Evolutionary conservation across 169 alveolate species (phyloP).

Genomic region (Blepharisma undulans): DNA sequence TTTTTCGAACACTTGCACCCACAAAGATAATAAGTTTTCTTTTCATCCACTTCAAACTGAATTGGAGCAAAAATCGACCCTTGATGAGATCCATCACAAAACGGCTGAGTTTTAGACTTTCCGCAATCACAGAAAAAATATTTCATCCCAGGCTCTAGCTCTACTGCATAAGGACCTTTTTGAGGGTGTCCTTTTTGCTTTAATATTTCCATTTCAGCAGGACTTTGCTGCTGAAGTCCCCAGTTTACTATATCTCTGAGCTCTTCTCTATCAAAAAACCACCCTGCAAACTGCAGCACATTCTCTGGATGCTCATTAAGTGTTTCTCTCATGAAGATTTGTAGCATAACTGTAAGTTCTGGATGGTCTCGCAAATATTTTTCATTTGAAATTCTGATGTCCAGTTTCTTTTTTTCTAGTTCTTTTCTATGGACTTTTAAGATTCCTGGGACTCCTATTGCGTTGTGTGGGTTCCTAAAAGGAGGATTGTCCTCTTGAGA

Average conservation of each 20-base stretch:
- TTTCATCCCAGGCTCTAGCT: background rate
- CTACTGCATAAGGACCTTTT: slow-evolving; percentile 12
- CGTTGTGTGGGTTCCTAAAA: slow-evolving; percentile 55
- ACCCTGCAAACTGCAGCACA: slow-evolving; percentile 64
- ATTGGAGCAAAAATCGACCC: slow-evolving; percentile 69
- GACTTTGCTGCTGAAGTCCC: slow-evolving; percentile 19
- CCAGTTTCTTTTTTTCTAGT: slow-evolving; percentile 65
- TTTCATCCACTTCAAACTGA: slow-evolving; percentile 66
- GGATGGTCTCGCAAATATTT: slow-evolving; percentile 69
- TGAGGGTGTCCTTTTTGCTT: background rate
- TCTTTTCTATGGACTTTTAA: slow-evolving; percentile 53
- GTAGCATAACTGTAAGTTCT: slow-evolving; percentile 56
- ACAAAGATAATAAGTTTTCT: slow-evolving; percentile 58
- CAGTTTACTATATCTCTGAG: slow-evolving; percentile 46
- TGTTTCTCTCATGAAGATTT: slow-evolving; percentile 54
- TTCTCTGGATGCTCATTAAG: slow-evolving; percentile 74
- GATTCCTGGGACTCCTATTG: slow-evolving; percentile 64
- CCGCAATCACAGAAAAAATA: slow-evolving; percentile 32
- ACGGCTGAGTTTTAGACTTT: slow-evolving; percentile 61
- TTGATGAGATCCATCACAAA: slow-evolving; percentile 73
- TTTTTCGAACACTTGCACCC: slow-evolving; percentile 74
- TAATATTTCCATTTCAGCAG: slow-evolving; percentile 19
- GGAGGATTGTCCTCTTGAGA: background rate
- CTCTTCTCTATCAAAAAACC: slow-evolving; percentile 63
- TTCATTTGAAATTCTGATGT: slow-evolving; percentile 65